phyloP scores from a whole-genome alignment of 441 rosid species.

The Croton laevigatus region DNA sequence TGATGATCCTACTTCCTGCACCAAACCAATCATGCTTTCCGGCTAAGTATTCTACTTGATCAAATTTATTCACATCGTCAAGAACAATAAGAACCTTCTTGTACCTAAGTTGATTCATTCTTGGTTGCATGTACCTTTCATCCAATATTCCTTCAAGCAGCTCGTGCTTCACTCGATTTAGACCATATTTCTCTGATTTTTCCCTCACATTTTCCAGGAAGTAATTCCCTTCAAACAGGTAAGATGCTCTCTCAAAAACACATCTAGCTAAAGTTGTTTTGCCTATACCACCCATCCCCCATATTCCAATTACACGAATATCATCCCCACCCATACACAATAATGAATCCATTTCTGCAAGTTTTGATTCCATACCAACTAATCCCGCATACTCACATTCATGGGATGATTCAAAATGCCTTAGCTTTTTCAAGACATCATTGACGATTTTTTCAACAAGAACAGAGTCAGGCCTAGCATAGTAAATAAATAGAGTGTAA shows the following conservation, averaged over 20 bases:
- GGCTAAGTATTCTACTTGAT: slow-evolving; percentile 12
- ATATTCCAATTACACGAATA: not conserved
- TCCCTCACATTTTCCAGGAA: not conserved
- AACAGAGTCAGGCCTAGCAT: not conserved
- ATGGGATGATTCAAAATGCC: not conserved
- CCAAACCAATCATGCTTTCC: slow-evolving; percentile 18
- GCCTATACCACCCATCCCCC: not conserved
- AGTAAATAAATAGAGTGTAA: not conserved
- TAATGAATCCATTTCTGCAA: not conserved
- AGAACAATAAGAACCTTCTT: slow-evolving; percentile 13
- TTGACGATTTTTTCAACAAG: not conserved
- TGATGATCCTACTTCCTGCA: slow-evolving; percentile 14
- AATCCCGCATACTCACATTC: not conserved
- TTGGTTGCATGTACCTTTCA: too few species aligned
- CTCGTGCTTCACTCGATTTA: too few species aligned
- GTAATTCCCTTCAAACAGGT: not conserved
- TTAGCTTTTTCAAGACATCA: not conserved
- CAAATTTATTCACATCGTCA: slow-evolving; percentile 10
- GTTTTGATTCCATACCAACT: not conserved
- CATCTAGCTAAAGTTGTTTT: not conserved
- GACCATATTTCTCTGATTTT: too few species aligned
- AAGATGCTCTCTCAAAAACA: not conserved
- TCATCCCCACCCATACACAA: not conserved
- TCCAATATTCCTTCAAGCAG: not conserved
- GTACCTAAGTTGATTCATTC: too few species aligned